These are phyloP conservation scores for Otatea glauca DNA, from an alignment of 176 grass and related monocot species.

Conservation along the genomic window DNA sequence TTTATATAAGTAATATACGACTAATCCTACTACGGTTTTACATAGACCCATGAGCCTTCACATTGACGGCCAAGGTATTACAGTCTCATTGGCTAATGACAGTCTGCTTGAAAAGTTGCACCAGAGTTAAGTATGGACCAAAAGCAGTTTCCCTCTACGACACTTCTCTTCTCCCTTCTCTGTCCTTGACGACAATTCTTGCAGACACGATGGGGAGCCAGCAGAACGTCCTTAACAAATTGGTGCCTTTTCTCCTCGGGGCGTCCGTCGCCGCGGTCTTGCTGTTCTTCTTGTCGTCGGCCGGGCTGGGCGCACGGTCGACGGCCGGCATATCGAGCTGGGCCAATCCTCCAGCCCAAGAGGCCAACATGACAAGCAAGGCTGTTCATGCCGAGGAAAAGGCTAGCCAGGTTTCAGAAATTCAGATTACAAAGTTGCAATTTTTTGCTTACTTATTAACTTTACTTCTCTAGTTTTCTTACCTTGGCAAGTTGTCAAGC, in stretches of 20 bases:
- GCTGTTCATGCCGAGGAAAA: constrained; percentile 17
- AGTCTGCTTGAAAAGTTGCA: constrained; percentile 41
- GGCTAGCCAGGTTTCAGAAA: background rate
- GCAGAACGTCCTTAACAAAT: constrained; percentile 53
- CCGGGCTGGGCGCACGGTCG: background rate
- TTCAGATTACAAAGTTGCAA: background rate
- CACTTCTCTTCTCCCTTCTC: background rate
- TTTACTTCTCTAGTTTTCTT: background rate
- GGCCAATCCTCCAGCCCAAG: constrained; percentile 29
- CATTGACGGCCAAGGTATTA: too few relatives aligned
- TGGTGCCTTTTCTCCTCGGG: constrained; percentile 68
- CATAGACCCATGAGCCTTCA: too few relatives aligned
- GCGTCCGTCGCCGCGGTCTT: constrained; percentile 60
- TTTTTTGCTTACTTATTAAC: background rate
- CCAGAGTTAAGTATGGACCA: constrained; percentile 15
- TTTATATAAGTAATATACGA: too few relatives aligned
- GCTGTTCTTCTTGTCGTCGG: constrained; percentile 61
- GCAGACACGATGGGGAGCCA: constrained; percentile 43
- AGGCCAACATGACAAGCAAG: background rate
- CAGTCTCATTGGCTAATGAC: constrained; percentile 40
- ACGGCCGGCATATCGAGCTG: constrained; percentile 49
- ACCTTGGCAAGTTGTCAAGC: background rate
- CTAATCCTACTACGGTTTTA: too few relatives aligned
- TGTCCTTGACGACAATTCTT: background rate
- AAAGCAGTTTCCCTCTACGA: constrained; percentile 40